Evolutionary conservation across 345 rosid genomes (phyloP).

Genomic region (Conringia planisiliqua): DNA sequence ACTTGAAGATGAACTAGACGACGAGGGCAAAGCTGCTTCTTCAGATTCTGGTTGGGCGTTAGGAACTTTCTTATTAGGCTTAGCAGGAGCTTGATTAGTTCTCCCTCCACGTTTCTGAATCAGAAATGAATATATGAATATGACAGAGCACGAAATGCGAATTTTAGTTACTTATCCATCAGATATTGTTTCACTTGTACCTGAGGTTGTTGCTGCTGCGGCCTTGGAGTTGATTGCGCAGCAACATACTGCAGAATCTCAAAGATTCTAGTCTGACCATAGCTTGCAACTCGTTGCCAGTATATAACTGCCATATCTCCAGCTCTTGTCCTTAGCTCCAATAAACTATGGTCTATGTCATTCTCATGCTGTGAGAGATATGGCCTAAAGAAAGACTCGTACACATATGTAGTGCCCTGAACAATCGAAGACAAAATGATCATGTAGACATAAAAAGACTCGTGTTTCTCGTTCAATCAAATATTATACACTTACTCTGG

Average conservation of each 20-base stretch:
- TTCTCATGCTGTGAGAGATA: conserved; percentile 56
- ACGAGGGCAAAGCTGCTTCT: conserved; percentile 59
- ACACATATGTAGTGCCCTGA: conserved; percentile 63
- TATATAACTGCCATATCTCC: conserved; percentile 42
- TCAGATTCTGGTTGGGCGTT: conserved; percentile 39
- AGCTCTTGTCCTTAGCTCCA: conserved; percentile 53
- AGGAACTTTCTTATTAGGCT: conserved; percentile 42
- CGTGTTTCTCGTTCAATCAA: neutral
- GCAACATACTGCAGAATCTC: conserved; percentile 51
- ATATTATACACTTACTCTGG: conserved; percentile 47
- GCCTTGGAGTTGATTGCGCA: conserved; percentile 47
- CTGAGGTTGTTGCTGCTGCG: conserved; percentile 38
- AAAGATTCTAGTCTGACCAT: conserved; percentile 51
- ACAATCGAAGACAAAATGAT: neutral
- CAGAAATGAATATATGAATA: neutral
- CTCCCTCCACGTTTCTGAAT: conserved; percentile 44
- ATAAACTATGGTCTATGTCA: conserved; percentile 54
- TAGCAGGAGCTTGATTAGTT: conserved; percentile 42
- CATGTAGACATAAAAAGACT: neutral
- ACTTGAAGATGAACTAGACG: conserved; percentile 72
- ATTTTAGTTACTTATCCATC: neutral
- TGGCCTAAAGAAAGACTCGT: conserved; percentile 51
- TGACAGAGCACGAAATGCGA: neutral
- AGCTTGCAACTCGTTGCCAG: conserved; percentile 62
- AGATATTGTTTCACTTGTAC: conserved; percentile 27